Evolutionary conservation across 441 rosid species (phyloP).

Genomic region (Pelargonium citronellum): DNA sequence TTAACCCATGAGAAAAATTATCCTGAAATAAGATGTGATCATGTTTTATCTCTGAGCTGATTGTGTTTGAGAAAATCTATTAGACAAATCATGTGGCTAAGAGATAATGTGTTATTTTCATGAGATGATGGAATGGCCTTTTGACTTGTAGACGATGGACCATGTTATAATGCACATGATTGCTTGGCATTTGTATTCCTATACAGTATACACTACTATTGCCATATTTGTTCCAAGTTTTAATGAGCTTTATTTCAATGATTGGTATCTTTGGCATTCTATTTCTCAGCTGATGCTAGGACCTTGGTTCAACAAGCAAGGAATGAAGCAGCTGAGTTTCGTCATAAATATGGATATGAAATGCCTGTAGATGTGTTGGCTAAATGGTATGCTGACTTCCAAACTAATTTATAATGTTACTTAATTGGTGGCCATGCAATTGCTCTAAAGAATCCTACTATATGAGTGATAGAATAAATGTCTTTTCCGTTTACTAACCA

Average conservation of each 20-base stretch:
- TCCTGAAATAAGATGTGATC: neutral
- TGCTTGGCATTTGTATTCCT: neutral
- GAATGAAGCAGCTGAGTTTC: conserved; percentile 97
- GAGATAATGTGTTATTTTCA: neutral
- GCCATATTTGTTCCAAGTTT: no score
- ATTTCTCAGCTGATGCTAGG: conserved; percentile 88
- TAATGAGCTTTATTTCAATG: neutral
- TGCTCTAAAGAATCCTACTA: no score
- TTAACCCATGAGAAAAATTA: neutral
- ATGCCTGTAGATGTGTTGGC: conserved; percentile 92
- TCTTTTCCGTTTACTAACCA: no score
- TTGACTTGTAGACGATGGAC: neutral
- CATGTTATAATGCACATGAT: neutral
- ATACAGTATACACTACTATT: neutral
- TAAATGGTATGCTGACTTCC: conserved; percentile 39
- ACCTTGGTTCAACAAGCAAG: conserved; percentile 95
- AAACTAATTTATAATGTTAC: neutral
- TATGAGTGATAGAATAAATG: no score
- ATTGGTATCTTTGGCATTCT: neutral
- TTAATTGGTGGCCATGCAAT: neutral
- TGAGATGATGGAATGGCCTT: neutral
- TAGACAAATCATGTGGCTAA: neutral
- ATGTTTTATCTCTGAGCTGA: neutral
- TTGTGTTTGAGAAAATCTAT: neutral
- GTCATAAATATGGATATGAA: conserved; percentile 88